These are phyloP conservation scores for Pyracantha coccinea DNA, from an alignment of 331 rosid species.

Conservation along the genomic window DNA sequence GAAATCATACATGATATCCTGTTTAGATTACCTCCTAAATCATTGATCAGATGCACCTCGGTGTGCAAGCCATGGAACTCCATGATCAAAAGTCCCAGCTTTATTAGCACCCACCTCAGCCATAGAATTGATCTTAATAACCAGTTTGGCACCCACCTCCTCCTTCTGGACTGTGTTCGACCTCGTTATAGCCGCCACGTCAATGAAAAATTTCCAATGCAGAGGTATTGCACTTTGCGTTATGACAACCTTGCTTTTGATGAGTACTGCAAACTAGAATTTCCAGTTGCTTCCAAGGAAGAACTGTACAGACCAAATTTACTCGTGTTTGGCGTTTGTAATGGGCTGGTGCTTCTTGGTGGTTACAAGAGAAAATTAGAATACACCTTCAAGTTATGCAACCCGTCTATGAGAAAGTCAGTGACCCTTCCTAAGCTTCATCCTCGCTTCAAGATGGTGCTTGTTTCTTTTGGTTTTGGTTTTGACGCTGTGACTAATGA, in stretches of 20 bases:
- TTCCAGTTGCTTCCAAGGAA: neutral
- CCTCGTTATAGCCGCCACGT: too few relatives aligned
- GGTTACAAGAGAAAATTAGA: neutral
- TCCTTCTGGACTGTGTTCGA: neutral
- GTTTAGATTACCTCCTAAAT: neutral
- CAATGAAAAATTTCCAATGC: too few relatives aligned
- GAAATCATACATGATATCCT: conserved; percentile 13
- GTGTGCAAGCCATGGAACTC: conserved; percentile 24
- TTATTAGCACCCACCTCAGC: conserved; percentile 15
- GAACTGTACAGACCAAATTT: neutral
- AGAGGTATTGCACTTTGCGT: neutral
- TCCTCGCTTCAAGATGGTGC: neutral
- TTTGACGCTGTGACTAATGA: conserved; percentile 13
- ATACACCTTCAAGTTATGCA: neutral
- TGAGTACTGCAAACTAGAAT: neutral
- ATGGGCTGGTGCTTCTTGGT: conserved; percentile 15
- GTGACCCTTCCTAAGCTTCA: conserved; percentile 13
- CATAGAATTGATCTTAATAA: neutral
- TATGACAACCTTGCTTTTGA: neutral
- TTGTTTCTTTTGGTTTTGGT: conserved; percentile 1
- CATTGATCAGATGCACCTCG: conserved; percentile 1
- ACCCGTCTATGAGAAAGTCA: conserved; percentile 17
- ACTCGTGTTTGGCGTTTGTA: conserved; percentile 3
- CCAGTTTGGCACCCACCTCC: neutral
- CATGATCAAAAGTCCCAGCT: conserved; percentile 2